Evolutionary conservation across 805 yeast species (phyloP).

Genomic region (Zygosaccharomyces gambellarensis): DNA sequence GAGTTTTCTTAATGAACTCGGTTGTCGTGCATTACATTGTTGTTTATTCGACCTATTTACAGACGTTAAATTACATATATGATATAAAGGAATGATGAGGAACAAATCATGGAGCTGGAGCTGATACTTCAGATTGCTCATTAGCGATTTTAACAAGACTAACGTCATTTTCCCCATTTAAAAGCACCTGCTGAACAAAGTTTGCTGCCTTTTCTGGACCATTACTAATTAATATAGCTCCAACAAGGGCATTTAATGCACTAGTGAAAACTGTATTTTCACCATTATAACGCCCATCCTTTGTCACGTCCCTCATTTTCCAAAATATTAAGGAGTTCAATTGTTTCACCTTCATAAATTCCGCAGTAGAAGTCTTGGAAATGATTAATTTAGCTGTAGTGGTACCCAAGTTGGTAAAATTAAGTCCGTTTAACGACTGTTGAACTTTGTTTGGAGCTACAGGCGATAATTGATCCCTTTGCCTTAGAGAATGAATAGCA

Average conservation of each 20-base stretch:
- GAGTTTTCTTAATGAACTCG: too few relatives aligned
- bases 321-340: slow-evolving; percentile 59
- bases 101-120: neutral
- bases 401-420: slow-evolving; percentile 59
- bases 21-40: neutral
- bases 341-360: slow-evolving; percentile 45
- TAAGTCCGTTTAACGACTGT: slow-evolving; percentile 41
- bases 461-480: slow-evolving; percentile 13
- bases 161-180: slow-evolving; percentile 27
- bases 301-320: slow-evolving; percentile 51
- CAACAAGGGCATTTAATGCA: slow-evolving; percentile 57
- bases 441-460: slow-evolving; percentile 21
- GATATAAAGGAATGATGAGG: neutral
- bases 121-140: slow-evolving; percentile 4
- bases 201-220: slow-evolving; percentile 56
- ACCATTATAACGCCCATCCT: slow-evolving; percentile 47
- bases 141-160: slow-evolving; percentile 19
- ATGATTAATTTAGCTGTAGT: slow-evolving; percentile 47
- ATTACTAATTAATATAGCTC: slow-evolving; percentile 59
- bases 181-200: slow-evolving; percentile 51
- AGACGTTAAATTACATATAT: slow-evolving; percentile 3
- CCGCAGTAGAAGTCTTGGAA: slow-evolving; percentile 47
- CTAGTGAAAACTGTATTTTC: slow-evolving; percentile 52
- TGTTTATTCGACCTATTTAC: slow-evolving; percentile 6
- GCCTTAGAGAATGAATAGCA: slow-evolving; percentile 32